Evolutionary conservation across 2,329 filamentous ascomycete species (phyloP).

Genomic region (Cladosporium sp.): DNA sequence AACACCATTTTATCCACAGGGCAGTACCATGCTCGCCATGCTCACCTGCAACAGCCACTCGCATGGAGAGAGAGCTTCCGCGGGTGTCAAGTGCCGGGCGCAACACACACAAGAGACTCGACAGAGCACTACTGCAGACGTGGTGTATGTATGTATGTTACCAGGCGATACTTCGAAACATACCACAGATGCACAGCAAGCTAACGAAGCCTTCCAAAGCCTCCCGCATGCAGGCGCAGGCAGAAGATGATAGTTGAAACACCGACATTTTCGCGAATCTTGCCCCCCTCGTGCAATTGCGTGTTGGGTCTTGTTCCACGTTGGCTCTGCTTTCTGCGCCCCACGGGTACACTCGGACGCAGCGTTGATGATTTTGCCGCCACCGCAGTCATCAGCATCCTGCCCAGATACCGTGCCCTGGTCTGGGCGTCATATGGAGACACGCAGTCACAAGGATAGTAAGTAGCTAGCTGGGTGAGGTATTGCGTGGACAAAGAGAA

Average conservation of each 20-base stretch:
- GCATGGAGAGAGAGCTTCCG: no score
- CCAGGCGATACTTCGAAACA: no score
- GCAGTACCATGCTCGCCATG: neutral
- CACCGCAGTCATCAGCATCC: neutral
- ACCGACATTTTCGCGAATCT: constrained; percentile 6
- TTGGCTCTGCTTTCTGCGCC: constrained; percentile 8
- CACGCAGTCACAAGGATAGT: neutral
- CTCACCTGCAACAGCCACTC: neutral
- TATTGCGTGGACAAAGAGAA: constrained; percentile 1
- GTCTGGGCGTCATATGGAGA: neutral
- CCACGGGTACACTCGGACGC: constrained; percentile 1
- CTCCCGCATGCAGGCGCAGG: neutral
- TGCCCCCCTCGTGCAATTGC: neutral
- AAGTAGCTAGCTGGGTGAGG: no score
- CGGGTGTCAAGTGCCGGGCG: neutral
- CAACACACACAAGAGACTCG: no score
- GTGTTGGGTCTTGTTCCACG: neutral
- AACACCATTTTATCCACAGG: no score
- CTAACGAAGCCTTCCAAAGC: no score
- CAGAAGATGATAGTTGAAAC: neutral
- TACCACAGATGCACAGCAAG: no score
- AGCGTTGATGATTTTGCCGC: neutral
- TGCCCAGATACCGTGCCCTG: neutral
- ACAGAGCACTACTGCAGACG: no score
- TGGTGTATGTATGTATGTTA: no score